phyloP scores from a whole-genome alignment of 78 protist species.

The slime mould (Dictyostelium discoideum) region DNA sequence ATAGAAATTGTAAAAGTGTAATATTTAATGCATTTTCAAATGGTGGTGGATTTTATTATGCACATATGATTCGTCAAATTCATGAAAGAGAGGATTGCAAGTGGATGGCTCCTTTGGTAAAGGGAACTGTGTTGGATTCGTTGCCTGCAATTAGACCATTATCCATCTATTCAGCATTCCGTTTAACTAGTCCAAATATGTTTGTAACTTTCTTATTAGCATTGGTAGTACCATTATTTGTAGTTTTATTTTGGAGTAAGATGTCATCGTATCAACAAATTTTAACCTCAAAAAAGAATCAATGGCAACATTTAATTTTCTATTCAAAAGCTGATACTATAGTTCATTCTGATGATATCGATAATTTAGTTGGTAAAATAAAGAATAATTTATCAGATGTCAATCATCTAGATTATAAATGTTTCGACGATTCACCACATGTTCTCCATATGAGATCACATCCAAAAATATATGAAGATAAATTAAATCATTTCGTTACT shows the following conservation, averaged over 20 bases:
- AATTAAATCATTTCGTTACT: not conserved
- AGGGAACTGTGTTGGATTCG: slow-evolving; percentile 43
- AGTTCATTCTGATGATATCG: slow-evolving; percentile 23
- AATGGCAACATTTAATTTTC: slow-evolving; percentile 37
- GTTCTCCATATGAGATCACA: slow-evolving; percentile 26
- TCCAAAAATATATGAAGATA: slow-evolving; percentile 38
- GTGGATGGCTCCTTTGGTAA: not conserved
- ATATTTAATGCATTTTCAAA: slow-evolving; percentile 35
- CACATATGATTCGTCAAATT: not conserved
- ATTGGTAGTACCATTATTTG: not conserved
- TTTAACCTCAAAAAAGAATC: slow-evolving; percentile 6
- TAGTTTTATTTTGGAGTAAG: not conserved
- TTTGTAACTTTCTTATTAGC: not conserved
- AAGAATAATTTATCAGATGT: not conserved
- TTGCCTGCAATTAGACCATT: slow-evolving; percentile 23
- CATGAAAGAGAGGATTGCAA: not conserved
- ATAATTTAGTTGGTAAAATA: not conserved
- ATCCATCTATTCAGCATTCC: slow-evolving; percentile 1
- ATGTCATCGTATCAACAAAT: not conserved
- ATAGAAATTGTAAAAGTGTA: slow-evolving; percentile 26
- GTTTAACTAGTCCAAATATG: not conserved
- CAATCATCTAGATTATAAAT: not conserved
- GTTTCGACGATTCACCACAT: slow-evolving; percentile 49
- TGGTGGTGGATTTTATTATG: slow-evolving; percentile 75
- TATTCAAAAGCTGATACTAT: slow-evolving; percentile 33